phyloP scores from a whole-genome alignment of 768 basidiomycete species.

The Suillus bovinus region DNA sequence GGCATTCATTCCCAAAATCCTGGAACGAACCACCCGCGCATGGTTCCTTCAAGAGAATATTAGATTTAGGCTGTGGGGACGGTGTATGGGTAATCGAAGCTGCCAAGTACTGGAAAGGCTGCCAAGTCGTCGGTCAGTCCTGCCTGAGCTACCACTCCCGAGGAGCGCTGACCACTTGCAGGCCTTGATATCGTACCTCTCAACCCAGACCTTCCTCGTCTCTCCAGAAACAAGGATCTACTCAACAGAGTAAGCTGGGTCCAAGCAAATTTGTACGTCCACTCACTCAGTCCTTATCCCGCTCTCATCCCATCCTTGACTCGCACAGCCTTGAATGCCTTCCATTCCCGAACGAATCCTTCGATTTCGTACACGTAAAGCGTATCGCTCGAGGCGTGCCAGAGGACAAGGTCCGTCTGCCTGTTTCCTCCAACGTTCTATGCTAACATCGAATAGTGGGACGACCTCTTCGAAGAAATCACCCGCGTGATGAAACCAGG shows the following conservation, averaged over 20 bases:
- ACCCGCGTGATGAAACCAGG: slow-evolving; percentile 72
- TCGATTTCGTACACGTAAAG: slow-evolving; percentile 79
- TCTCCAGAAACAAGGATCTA: slow-evolving; percentile 52
- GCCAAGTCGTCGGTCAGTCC: slow-evolving; percentile 13
- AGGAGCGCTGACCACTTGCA: slow-evolving; percentile 35
- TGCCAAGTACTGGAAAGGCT: slow-evolving; percentile 62
- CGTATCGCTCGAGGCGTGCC: slow-evolving; percentile 53
- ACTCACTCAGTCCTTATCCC: not conserved
- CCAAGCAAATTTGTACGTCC: slow-evolving; percentile 67
- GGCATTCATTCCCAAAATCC: slow-evolving; percentile 50
- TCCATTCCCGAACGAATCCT: slow-evolving; percentile 71
- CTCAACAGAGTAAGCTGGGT: slow-evolving; percentile 68
- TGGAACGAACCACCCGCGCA: not conserved
- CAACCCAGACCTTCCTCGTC: slow-evolving; percentile 63
- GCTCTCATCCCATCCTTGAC: not conserved
- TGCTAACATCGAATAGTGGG: slow-evolving; percentile 51
- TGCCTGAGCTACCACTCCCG: not conserved
- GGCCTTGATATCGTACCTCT: slow-evolving; percentile 73
- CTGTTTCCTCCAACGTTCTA: not conserved
- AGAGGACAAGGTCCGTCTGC: slow-evolving; percentile 59
- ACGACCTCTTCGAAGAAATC: slow-evolving; percentile 66
- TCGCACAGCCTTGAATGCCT: slow-evolving; percentile 58
- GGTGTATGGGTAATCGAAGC: slow-evolving; percentile 73
- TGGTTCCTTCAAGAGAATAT: slow-evolving; percentile 24
- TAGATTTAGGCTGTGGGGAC: slow-evolving; percentile 78